These are phyloP conservation scores for Garcia nutans DNA, from an alignment of 345 rosid genomes.

Conservation along the genomic window DNA sequence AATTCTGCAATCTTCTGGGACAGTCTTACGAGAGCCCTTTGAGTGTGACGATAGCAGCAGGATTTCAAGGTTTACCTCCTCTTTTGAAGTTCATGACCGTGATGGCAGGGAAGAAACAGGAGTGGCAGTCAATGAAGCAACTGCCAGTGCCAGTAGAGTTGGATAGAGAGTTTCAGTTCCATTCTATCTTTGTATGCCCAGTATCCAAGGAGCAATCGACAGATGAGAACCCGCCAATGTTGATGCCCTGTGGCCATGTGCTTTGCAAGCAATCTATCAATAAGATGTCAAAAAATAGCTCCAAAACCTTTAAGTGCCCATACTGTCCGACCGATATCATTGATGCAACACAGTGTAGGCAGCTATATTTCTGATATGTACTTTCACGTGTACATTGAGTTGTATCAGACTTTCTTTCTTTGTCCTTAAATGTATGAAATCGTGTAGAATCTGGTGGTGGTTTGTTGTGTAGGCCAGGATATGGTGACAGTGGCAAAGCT, in stretches of 20 bases:
- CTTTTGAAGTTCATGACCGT: constrained; percentile 60
- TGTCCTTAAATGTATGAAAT: background rate
- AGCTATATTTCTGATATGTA: constrained; percentile 45
- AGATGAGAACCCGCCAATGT: constrained; percentile 65
- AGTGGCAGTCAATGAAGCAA: constrained; percentile 62
- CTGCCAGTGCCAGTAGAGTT: constrained; percentile 65
- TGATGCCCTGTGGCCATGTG: constrained; percentile 72
- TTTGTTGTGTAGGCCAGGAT: constrained; percentile 19
- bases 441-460: constrained; percentile 20
- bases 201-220: constrained; percentile 66
- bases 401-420: constrained; percentile 16
- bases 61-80: constrained; percentile 54
- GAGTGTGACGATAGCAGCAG: constrained; percentile 52
- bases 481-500: constrained; percentile 21
- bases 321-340: constrained; percentile 49
- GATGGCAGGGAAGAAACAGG: constrained; percentile 58
- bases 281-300: constrained; percentile 50
- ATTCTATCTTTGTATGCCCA: constrained; percentile 67
- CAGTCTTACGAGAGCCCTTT: constrained; percentile 54
- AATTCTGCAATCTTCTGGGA: constrained; percentile 52
- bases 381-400: constrained; percentile 21
- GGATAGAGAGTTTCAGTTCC: constrained; percentile 58
- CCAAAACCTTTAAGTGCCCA: constrained; percentile 59
- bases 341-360: constrained; percentile 48
- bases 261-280: constrained; percentile 56